Percentiles rank a stretch among this genome's conserved stretches.
Evolutionary conservation across 495 filamentous ascomycete genomes (phyloP).

Genomic region (Friedmanniomyces endolithicus): DNA sequence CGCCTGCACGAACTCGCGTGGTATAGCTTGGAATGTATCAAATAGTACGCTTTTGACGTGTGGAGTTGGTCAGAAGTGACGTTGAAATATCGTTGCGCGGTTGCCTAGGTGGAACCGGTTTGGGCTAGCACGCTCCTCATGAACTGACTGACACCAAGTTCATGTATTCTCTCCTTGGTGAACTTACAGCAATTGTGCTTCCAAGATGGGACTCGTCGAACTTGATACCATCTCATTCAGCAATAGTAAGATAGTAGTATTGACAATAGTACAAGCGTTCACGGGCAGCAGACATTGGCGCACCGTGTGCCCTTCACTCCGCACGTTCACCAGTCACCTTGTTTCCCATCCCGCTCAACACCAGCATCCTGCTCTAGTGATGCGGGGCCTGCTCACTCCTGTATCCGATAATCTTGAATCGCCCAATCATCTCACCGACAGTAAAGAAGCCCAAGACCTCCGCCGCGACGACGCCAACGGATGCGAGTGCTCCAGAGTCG

Average conservation of each 20-base stretch:
- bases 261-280: constrained; percentile 14
- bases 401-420: constrained; percentile 90
- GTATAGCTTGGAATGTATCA: too few relatives aligned
- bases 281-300: neutral
- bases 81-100: too few relatives aligned
- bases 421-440: constrained; percentile 89
- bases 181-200: too few relatives aligned
- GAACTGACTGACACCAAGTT: too few relatives aligned
- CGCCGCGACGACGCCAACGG: constrained; percentile 63
- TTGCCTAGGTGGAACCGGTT: too few relatives aligned
- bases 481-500: constrained; percentile 51
- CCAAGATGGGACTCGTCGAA: too few relatives aligned
- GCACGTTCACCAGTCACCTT: neutral
- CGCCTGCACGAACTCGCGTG: too few relatives aligned
- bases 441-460: constrained; percentile 96
- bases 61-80: too few relatives aligned
- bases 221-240: neutral
- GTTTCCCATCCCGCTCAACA: neutral
- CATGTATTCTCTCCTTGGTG: too few relatives aligned
- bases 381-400: constrained; percentile 21
- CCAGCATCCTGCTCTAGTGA: constrained; percentile 6
- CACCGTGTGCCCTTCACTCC: neutral
- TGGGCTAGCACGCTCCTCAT: too few relatives aligned
- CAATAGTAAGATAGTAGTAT: neutral
- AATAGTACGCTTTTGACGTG: too few relatives aligned